These are phyloP conservation scores for Trichoderma sp. DNA, from an alignment of 2,329 filamentous ascomycete species.

Conservation along the genomic window DNA sequence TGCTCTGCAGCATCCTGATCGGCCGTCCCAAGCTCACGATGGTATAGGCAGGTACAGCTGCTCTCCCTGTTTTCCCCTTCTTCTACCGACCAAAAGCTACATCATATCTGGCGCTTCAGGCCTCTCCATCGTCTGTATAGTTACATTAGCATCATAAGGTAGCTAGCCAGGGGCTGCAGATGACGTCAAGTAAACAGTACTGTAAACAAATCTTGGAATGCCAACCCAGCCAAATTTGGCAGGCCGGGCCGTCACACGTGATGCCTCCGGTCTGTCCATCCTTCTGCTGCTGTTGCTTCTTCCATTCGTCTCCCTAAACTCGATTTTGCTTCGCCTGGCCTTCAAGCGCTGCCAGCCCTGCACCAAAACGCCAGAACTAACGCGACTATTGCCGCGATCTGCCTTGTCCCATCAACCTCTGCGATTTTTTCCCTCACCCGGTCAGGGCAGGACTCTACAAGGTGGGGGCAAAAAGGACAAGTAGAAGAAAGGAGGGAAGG, in stretches of 20 bases:
- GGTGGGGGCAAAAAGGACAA: neutral
- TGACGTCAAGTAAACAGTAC: constrained; percentile 26
- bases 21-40: neutral
- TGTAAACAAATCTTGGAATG: constrained; percentile 20
- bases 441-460: constrained; percentile 3
- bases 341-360: neutral
- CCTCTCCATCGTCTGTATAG: too few species aligned
- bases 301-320: neutral
- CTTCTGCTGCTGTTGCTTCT: neutral
- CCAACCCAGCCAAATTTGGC: neutral
- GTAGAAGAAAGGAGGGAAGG: too few species aligned
- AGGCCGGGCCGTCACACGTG: neutral
- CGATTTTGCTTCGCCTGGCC: neutral
- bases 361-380: neutral
- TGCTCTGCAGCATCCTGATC: neutral
- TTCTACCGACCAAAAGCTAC: neutral
- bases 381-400: constrained; percentile 22
- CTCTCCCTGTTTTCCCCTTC: neutral
- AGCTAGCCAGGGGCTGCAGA: neutral
- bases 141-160: too few species aligned
- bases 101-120: neutral
- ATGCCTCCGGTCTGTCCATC: neutral
- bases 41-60: neutral
- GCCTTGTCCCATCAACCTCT: constrained; percentile 11
- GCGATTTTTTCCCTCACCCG: neutral